These are phyloP conservation scores for Xylariaceae sp. DNA, from an alignment of 2,329 filamentous ascomycete species.

Conservation along the genomic window DNA sequence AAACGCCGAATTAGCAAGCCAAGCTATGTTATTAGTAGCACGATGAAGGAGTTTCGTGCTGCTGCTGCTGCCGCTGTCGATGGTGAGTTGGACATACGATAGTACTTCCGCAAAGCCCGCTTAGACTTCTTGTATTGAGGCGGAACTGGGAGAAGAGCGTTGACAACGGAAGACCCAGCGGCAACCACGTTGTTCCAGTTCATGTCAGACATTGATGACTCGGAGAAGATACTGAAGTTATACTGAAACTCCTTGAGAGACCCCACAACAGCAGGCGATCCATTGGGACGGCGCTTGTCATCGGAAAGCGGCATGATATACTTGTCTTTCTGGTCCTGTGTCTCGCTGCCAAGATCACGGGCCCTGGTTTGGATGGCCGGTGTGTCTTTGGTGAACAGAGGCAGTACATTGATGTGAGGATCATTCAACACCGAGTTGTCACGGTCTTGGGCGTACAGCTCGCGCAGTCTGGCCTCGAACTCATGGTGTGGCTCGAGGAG, in stretches of 20 bases:
- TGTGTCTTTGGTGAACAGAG: slow-evolving; percentile 57
- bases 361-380: slow-evolving; percentile 56
- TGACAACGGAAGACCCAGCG: slow-evolving; percentile 75
- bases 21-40: too few relatives aligned
- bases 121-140: slow-evolving; percentile 57
- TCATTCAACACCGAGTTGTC: slow-evolving; percentile 52
- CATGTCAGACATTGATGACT: slow-evolving; percentile 67
- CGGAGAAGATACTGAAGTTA: slow-evolving; percentile 78
- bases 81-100: slow-evolving; percentile 54
- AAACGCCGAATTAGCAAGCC: slow-evolving; percentile 3
- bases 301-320: slow-evolving; percentile 66
- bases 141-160: slow-evolving; percentile 68
- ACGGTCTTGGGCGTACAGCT: slow-evolving; percentile 64
- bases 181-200: slow-evolving; percentile 80
- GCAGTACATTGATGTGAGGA: slow-evolving; percentile 57
- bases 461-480: slow-evolving; percentile 62
- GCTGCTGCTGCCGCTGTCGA: not conserved
- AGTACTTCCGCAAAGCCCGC: slow-evolving; percentile 63
- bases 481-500: slow-evolving; percentile 61
- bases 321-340: slow-evolving; percentile 53
- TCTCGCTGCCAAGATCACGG: slow-evolving; percentile 53
- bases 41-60: not conserved
- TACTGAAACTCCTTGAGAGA: slow-evolving; percentile 65
- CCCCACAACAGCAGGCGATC: slow-evolving; percentile 62
- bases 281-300: slow-evolving; percentile 56